Base-by-base conservation (phyloP, 2,329 filamentous ascomycete genomes). In the Phyllosticta citriasiana region DNA sequence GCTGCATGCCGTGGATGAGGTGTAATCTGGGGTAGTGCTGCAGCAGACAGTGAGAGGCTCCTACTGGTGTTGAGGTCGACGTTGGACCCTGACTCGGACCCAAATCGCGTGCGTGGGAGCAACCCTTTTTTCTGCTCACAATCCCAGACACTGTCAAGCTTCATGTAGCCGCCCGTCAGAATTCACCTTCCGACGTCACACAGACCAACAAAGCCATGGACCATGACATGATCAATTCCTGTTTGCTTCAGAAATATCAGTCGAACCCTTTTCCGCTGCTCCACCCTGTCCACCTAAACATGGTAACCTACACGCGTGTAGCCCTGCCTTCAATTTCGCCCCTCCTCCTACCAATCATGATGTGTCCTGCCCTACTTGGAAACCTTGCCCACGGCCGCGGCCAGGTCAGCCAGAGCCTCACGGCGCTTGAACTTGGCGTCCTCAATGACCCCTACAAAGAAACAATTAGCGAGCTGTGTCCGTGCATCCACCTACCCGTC, bases 401-500 rank as follows among this genome's bases (percentile, higher is more conserved):
- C 84, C 50, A 89, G 79, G 67, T 88, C 86, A 56, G 83, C 82
- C 47, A 89, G 79, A 57, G 85, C 86, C 71, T 89, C 87, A 57
- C 84, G 84, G 64, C 87, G 85, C 82, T 89, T 89, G 81, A 85
- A 89, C 77, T 87, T 88, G 68, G 86, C 87, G 70, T 89, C 87
- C 73, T 87, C 83, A 65, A 89, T 88, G 63, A 88, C 86, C 67
- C 81, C 86, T 88, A 62, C 3, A 59, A 51, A 22, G 57, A 53
- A 56, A 8, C 25, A 54, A 59, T 67, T 51, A 66, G 40, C 40
- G 40, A 47, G 40, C 14, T 47, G 6, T n/a, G 40, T 7, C 40
- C 40, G 40, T 47, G 40, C 40, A 47, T 47, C 40, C 40, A 47
- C 40, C 40, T 7, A n/a, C 16, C 40, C 12, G n/a, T 47, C 14